These are phyloP conservation scores for Phytopythium oedochilum DNA, from an alignment of 352 stramenopile genomes.

Conservation along the genomic window DNA sequence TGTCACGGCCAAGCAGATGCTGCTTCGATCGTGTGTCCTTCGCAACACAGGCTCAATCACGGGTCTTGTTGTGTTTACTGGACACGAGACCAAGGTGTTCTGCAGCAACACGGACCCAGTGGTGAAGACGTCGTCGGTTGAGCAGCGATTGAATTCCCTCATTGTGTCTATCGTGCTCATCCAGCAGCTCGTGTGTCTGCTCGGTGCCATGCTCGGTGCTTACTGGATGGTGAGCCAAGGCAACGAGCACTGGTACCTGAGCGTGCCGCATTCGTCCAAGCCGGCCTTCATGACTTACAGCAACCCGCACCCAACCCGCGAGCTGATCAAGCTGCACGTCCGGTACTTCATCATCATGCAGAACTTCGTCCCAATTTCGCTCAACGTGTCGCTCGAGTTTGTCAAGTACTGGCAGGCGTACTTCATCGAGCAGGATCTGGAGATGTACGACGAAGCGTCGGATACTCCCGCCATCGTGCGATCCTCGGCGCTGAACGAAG, in stretches of 20 bases:
- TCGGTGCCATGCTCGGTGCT: conserved; percentile 57
- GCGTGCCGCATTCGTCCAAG: conserved; percentile 4
- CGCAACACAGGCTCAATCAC: conserved; percentile 82
- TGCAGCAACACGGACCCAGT: conserved; percentile 75
- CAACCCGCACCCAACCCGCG: conserved; percentile 39
- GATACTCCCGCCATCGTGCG: conserved; percentile 85
- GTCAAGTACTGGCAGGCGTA: conserved; percentile 95
- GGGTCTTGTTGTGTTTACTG: conserved; percentile 88
- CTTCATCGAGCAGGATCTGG: conserved; percentile 91
- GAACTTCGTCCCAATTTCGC: conserved; percentile 97
- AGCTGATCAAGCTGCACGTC: conserved; percentile 80
- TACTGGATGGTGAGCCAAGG: conserved; percentile 68
- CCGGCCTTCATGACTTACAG: conserved; percentile 10
- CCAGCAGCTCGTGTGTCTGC: conserved; percentile 66
- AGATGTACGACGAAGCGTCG: conserved; percentile 90
- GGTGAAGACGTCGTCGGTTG: conserved; percentile 77
- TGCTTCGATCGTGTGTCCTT: conserved; percentile 86
- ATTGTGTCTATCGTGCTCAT: conserved; percentile 74
- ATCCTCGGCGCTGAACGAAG: conserved; percentile 88
- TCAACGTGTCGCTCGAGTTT: conserved; percentile 98
- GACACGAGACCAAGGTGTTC: conserved; percentile 82
- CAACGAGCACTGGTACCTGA: conserved; percentile 65
- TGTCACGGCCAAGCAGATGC: conserved; percentile 85
- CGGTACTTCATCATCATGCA: conserved; percentile 96
- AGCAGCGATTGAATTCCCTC: conserved; percentile 61